These are phyloP conservation scores for Neocatenulostroma microsporum DNA, from an alignment of 2,329 filamentous ascomycete genomes.

Conservation along the genomic window DNA sequence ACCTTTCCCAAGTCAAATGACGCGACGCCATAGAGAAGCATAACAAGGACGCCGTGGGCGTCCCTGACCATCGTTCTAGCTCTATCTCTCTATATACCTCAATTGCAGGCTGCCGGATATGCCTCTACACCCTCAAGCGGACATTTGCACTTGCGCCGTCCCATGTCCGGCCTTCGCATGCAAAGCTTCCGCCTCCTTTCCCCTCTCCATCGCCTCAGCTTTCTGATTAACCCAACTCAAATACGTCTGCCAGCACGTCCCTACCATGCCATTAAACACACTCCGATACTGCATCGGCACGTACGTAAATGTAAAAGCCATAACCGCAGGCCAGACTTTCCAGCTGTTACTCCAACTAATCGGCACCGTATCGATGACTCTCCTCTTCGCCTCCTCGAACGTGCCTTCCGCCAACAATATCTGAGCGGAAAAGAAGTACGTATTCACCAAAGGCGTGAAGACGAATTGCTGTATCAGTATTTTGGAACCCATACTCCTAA, in stretches of 20 bases:
- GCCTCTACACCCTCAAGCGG: no score
- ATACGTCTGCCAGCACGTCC: slow-evolving; percentile 89
- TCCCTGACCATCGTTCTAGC: no score
- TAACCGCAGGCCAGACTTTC: slow-evolving; percentile 83
- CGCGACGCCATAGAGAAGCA: no score
- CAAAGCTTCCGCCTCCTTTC: no score
- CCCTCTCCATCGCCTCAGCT: slow-evolving; percentile 53
- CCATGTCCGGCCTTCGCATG: no score
- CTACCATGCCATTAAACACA: slow-evolving; percentile 67
- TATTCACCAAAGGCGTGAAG: slow-evolving; percentile 61
- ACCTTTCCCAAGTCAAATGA: no score
- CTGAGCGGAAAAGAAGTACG: slow-evolving; percentile 47
- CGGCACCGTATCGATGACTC: slow-evolving; percentile 68
- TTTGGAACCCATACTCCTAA: slow-evolving; percentile 57
- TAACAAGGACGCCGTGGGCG: no score
- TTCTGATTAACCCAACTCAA: slow-evolving; percentile 67
- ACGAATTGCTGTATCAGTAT: slow-evolving; percentile 68
- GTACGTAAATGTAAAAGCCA: slow-evolving; percentile 75
- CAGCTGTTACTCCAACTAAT: slow-evolving; percentile 67
- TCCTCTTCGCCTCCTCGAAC: slow-evolving; percentile 56
- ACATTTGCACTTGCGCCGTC: no score
- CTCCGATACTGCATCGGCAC: slow-evolving; percentile 70
- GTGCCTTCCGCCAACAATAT: slow-evolving; percentile 50
- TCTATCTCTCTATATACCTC: no score
- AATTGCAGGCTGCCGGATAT: no score